Percentiles rank a stretch among this genome's conserved stretches.
phyloP scores from a whole-genome alignment of 2,329 filamentous ascomycete species.

The Shiraia sp. region DNA sequence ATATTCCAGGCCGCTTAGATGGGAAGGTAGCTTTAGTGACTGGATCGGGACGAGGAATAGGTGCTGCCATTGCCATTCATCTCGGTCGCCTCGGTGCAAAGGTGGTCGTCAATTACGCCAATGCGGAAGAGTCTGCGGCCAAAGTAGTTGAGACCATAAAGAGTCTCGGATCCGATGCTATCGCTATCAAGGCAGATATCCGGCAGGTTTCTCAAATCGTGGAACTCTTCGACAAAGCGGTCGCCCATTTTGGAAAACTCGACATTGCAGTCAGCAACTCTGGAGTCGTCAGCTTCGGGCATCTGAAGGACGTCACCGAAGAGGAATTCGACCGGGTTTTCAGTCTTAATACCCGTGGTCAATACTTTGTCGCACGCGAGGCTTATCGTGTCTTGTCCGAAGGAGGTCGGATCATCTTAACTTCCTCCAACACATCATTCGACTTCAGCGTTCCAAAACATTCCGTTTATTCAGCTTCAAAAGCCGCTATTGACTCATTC shows the following conservation, averaged over 20 bases:
- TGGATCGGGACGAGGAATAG: constrained; percentile 64
- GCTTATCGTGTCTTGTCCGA: constrained; percentile 68
- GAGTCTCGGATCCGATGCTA: constrained; percentile 29
- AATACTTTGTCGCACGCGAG: constrained; percentile 76
- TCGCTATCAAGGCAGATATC: no score
- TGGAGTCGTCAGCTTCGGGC: constrained; percentile 66
- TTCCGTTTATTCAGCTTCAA: constrained; percentile 69
- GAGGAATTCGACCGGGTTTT: constrained; percentile 72
- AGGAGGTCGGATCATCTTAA: constrained; percentile 72
- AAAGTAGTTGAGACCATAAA: constrained; percentile 50
- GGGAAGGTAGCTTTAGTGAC: constrained; percentile 61
- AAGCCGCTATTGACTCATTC: constrained; percentile 71
- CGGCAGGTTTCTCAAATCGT: not conserved
- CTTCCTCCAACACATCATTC: constrained; percentile 69
- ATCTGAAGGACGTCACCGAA: constrained; percentile 66
- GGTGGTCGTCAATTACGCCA: constrained; percentile 65
- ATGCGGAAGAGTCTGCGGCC: constrained; percentile 51
- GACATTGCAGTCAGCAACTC: constrained; percentile 53
- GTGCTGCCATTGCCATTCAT: constrained; percentile 64
- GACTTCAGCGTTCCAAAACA: constrained; percentile 69
- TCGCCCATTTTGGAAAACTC: constrained; percentile 43
- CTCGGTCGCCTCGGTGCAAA: constrained; percentile 63
- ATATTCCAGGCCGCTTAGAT: constrained; percentile 18
- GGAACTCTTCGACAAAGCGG: constrained; percentile 50
- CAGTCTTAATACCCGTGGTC: constrained; percentile 66